These are phyloP conservation scores for Coprinopsis sp. DNA, from an alignment of 768 basidiomycete species.

Conservation along the genomic window DNA sequence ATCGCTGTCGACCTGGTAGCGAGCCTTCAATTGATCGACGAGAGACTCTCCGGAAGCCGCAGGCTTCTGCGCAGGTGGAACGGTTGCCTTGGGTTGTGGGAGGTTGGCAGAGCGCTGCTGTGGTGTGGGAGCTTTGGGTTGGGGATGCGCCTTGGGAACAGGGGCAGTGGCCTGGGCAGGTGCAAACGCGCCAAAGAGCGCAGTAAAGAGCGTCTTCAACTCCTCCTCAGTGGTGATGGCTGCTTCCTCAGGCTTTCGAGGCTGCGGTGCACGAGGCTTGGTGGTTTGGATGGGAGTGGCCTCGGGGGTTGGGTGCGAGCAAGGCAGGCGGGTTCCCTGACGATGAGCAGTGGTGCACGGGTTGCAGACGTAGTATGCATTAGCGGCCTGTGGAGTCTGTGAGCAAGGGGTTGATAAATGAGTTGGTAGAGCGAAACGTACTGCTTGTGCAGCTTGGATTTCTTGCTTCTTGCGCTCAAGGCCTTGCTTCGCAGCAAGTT, in stretches of 20 bases:
- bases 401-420: no score
- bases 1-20: background rate
- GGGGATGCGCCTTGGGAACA: background rate
- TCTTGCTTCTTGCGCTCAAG: constrained; percentile 9
- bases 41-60: background rate
- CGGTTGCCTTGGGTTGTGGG: no score
- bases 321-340: no score
- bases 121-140: background rate
- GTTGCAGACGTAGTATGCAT: no score
- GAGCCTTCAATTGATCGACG: background rate
- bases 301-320: no score
- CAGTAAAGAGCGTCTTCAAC: background rate
- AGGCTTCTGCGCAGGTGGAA: no score
- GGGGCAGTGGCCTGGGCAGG: background rate
- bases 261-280: no score
- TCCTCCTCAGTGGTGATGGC: background rate
- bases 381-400: no score
- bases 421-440: background rate
- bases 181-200: background rate
- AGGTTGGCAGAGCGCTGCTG: background rate
- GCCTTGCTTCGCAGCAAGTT: background rate
- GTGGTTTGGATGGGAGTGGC: no score
- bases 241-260: no score
- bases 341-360: background rate
- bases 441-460: constrained; percentile 8